These are phyloP conservation scores for Dovyalis caffra DNA, from an alignment of 345 rosid genomes.

Conservation along the genomic window DNA sequence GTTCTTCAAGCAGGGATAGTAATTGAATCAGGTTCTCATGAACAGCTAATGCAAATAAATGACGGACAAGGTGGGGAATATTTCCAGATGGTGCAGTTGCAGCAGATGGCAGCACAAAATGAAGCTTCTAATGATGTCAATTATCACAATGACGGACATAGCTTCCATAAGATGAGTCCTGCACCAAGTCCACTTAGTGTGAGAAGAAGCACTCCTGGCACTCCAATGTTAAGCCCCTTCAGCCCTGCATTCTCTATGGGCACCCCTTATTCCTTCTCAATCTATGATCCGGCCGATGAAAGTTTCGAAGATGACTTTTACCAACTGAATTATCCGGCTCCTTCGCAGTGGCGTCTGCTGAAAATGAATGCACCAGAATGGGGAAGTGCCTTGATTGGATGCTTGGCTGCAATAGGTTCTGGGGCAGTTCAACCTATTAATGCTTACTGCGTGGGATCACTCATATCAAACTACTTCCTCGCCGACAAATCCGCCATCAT, in stretches of 20 bases:
- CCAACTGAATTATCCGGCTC: conserved; percentile 35
- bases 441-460: conserved; percentile 64
- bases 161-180: conserved; percentile 18
- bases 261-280: conserved; percentile 51
- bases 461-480: conserved; percentile 50
- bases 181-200: conserved; percentile 47
- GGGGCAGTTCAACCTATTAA: conserved; percentile 69
- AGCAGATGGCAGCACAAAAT: conserved; percentile 34
- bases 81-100: conserved; percentile 48
- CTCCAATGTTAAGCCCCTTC: conserved; percentile 48
- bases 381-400: conserved; percentile 49
- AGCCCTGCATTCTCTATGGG: conserved; percentile 61
- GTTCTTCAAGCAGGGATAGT: conserved; percentile 60
- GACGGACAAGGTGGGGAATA: conserved; percentile 47
- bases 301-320: conserved; percentile 27
- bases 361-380: conserved; percentile 57
- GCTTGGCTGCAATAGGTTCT: conserved; percentile 57
- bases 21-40: conserved; percentile 58
- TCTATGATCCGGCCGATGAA: conserved; percentile 42
- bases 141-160: conserved; percentile 28
- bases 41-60: conserved; percentile 39
- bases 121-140: conserved; percentile 17
- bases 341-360: conserved; percentile 60
- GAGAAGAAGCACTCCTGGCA: conserved; percentile 38
- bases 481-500: conserved; percentile 39